Conservation (phyloP, 2,329 filamentous ascomycete species). For the Rutstroemia sp. region DNA sequence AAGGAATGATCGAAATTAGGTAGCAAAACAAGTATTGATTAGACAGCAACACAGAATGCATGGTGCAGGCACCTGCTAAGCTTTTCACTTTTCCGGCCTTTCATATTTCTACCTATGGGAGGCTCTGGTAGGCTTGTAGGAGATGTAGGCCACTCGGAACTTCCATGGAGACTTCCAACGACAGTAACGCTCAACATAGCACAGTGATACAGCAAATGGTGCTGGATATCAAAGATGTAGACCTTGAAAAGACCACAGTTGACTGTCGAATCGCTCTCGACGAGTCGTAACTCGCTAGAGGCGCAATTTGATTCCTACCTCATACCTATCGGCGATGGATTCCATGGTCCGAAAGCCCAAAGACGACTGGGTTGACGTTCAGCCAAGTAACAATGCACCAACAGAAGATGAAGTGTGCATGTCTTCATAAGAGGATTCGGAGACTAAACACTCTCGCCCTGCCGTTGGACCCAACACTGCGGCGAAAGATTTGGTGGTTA, state of each 20-base stretch:
- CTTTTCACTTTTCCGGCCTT: no score
- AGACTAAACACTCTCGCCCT: not conserved
- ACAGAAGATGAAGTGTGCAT: not conserved
- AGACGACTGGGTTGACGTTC: not conserved
- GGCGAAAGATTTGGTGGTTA: not conserved
- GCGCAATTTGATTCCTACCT: conserved; percentile 1
- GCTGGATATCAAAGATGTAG: not conserved
- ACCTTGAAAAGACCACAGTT: not conserved
- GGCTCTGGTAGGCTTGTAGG: no score
- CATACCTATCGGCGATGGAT: not conserved
- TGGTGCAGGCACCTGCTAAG: no score
- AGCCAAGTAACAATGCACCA: not conserved
- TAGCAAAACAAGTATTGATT: no score
- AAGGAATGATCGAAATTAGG: no score
- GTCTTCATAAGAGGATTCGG: not conserved
- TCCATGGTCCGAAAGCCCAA: not conserved
- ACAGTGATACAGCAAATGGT: not conserved
- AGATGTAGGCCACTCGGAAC: no score
- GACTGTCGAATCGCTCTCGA: not conserved
- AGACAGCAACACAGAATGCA: no score
- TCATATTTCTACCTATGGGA: no score
- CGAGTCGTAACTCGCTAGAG: not conserved
- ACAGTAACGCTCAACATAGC: not conserved
- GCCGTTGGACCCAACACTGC: not conserved
- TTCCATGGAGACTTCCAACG: not conserved